Percentiles rank a stretch among this genome's conserved stretches.
Conservation (phyloP, 2,329 filamentous ascomycete genomes). For the Penicillium palitans region DNA sequence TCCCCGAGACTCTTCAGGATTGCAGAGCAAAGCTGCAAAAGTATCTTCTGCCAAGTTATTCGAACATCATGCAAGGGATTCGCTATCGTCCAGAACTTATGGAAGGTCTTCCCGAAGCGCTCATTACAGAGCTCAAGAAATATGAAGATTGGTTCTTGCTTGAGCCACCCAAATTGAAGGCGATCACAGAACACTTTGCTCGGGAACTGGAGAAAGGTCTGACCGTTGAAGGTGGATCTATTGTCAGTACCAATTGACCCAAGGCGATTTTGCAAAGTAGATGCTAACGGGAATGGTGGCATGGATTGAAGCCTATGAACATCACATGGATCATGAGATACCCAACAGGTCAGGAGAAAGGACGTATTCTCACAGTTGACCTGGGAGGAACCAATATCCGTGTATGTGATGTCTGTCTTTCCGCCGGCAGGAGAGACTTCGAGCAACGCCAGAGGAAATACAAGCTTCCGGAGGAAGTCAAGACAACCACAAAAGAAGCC, state of each 20-base stretch:
- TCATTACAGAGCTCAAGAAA: constrained; percentile 69
- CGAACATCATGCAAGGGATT: constrained; percentile 14
- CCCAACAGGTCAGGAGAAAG: constrained; percentile 75
- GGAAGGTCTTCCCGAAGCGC: constrained; percentile 64
- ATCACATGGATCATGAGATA: constrained; percentile 82
- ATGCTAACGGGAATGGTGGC: neutral
- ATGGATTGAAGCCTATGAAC: constrained; percentile 73
- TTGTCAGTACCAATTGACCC: constrained; percentile 59
- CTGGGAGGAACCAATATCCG: constrained; percentile 90
- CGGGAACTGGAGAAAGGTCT: constrained; percentile 76
- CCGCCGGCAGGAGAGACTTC: constrained; percentile 74
- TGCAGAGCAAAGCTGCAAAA: neutral
- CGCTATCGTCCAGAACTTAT: constrained; percentile 22
- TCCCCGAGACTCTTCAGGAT: neutral
- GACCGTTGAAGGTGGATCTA: constrained; percentile 76
- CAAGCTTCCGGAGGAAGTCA: constrained; percentile 78
- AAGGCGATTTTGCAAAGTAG: neutral
- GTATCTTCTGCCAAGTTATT: neutral
- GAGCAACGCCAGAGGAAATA: constrained; percentile 88
- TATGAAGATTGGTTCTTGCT: constrained; percentile 79
- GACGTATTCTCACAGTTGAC: constrained; percentile 78
- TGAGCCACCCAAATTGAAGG: constrained; percentile 71
- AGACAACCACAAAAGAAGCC: constrained; percentile 72
- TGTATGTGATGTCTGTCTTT: constrained; percentile 80
- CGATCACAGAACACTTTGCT: constrained; percentile 82